Percentiles rank a stretch among this genome's conserved stretches.
Conservation (phyloP, 345 rosid species). For the Sonneratia alba region DNA sequence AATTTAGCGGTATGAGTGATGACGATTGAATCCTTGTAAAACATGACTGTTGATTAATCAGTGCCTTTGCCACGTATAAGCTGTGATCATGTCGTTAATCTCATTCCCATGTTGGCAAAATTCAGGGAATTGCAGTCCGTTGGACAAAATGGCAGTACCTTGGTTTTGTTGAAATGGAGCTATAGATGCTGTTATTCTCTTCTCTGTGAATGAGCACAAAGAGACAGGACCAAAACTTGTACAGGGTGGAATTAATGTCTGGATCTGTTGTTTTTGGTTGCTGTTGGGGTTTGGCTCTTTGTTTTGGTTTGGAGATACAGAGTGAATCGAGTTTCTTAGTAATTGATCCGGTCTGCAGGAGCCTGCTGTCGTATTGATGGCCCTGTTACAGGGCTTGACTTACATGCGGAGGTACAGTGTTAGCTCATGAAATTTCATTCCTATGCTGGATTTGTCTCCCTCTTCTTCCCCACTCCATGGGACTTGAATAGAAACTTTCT, state of each 20-base stretch:
- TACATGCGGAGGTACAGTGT: neutral
- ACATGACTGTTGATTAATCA: neutral
- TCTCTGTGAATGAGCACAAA: slow-evolving; percentile 6
- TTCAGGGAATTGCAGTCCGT: neutral
- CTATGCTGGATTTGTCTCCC: neutral
- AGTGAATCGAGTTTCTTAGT: neutral
- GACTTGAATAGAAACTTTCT: neutral
- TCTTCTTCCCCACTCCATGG: neutral
- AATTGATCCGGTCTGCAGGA: neutral
- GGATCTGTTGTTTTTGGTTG: slow-evolving; percentile 4
- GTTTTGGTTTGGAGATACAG: slow-evolving; percentile 1
- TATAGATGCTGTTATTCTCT: neutral
- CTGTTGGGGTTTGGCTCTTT: neutral
- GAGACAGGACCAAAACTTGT: slow-evolving; percentile 5
- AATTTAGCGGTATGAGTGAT: neutral
- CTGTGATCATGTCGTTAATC: neutral
- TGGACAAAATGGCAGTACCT: neutral
- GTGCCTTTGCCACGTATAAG: neutral
- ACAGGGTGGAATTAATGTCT: slow-evolving; percentile 10
- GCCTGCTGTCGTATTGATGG: slow-evolving; percentile 15
- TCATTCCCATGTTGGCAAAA: neutral
- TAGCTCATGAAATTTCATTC: neutral
- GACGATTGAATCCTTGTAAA: neutral
- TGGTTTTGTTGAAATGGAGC: neutral
- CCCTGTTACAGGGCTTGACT: slow-evolving; percentile 1